Percentiles rank a stretch among this genome's conserved stretches.
Evolutionary conservation across 1,139 yeast species (phyloP).

Genomic region (Petasospora rhodanensis): DNA sequence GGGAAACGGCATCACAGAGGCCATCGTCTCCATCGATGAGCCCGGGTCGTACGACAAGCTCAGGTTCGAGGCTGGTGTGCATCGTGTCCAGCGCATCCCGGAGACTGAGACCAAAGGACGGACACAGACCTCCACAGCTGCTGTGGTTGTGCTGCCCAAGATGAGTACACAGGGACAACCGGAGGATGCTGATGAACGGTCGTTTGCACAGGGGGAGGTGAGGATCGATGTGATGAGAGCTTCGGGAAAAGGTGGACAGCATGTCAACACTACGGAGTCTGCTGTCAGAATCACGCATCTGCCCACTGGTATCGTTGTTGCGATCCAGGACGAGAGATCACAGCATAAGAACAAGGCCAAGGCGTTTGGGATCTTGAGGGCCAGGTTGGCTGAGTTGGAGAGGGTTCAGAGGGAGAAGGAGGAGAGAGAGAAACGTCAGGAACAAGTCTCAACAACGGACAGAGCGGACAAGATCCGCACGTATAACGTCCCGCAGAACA

Average conservation of each 20-base stretch:
- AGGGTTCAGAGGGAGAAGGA: constrained; percentile 57
- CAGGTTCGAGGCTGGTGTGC: constrained; percentile 92
- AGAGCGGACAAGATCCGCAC: constrained; percentile 92
- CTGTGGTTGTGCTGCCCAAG: constrained; percentile 90
- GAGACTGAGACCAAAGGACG: constrained; percentile 92
- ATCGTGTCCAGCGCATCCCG: constrained; percentile 91
- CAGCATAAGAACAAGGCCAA: constrained; percentile 96
- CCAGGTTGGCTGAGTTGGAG: constrained; percentile 80
- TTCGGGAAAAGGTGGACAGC: constrained; percentile 98
- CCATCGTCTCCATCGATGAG: constrained; percentile 66
- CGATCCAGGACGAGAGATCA: constrained; percentile 92
- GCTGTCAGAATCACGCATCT: constrained; percentile 91
- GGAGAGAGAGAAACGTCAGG: constrained; percentile 66
- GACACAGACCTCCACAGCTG: constrained; percentile 93
- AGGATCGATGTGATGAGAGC: constrained; percentile 95
- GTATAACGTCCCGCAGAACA: constrained; percentile 85
- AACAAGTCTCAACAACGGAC: constrained; percentile 85
- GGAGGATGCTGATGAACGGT: constrained; percentile 62
- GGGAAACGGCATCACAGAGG: constrained; percentile 71
- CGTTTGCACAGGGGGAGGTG: constrained; percentile 82
- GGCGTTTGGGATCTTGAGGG: constrained; percentile 77
- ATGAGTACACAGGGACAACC: constrained; percentile 50
- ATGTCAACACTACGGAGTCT: constrained; percentile 95
- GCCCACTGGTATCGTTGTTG: constrained; percentile 85
- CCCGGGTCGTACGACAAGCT: constrained; percentile 73